phyloP scores from a whole-genome alignment of 805 yeast genomes.

The Metschnikowia bowlesiae region DNA sequence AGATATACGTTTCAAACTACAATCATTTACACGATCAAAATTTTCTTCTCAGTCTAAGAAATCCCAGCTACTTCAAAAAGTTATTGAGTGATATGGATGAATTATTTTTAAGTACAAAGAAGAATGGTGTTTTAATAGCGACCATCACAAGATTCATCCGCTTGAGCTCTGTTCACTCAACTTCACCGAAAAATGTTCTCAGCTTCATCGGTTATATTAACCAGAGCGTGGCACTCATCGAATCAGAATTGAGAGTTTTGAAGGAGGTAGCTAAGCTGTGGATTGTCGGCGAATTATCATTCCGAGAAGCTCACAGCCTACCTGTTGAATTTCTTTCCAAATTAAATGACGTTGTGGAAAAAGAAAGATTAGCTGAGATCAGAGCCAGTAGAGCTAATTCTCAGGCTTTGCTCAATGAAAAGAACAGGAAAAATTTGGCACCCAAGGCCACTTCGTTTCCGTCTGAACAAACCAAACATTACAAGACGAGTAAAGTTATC shows the following conservation, averaged over 20 bases:
- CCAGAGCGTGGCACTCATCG: constrained; percentile 34
- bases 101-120: constrained; percentile 40
- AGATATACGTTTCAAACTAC: constrained; percentile 42
- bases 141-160: constrained; percentile 44
- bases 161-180: constrained; percentile 32
- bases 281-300: constrained; percentile 40
- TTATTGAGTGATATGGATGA: constrained; percentile 30
- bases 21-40: constrained; percentile 41
- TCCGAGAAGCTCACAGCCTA: constrained; percentile 34
- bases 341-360: constrained; percentile 13
- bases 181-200: constrained; percentile 31
- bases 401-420: constrained; percentile 1
- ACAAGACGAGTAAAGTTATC: neutral
- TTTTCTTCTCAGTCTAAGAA: constrained; percentile 26
- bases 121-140: constrained; percentile 47
- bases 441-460: neutral
- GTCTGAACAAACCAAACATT: neutral
- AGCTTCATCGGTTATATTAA: constrained; percentile 40
- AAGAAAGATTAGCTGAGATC: constrained; percentile 5
- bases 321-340: constrained; percentile 23
- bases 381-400: constrained; percentile 5
- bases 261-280: constrained; percentile 39
- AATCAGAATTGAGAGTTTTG: constrained; percentile 27
- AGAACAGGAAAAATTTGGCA: neutral
- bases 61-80: constrained; percentile 14